phyloP scores from a whole-genome alignment of 176 grass and related monocot genomes.

The Aegilops longissima region DNA sequence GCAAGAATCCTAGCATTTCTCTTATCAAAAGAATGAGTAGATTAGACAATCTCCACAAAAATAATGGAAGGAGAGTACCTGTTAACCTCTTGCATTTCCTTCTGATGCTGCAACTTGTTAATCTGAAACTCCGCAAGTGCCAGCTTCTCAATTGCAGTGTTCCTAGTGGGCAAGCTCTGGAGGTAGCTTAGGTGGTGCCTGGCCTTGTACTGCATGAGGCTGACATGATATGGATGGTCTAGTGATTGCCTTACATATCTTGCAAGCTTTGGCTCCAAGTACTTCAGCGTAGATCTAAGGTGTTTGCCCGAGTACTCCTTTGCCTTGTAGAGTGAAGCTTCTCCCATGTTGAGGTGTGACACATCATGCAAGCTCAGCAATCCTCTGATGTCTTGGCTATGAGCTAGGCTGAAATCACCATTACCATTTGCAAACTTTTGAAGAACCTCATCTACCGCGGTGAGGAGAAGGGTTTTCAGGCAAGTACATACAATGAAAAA shows the following conservation, averaged over 20 bases:
- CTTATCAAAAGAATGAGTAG: background rate
- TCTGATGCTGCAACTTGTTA: constrained; percentile 50
- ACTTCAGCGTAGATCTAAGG: constrained; percentile 11
- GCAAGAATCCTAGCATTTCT: background rate
- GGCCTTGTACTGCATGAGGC: constrained; percentile 50
- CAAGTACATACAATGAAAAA: background rate
- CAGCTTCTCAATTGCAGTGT: constrained; percentile 35
- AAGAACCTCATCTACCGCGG: constrained; percentile 31
- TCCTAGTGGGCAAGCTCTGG: background rate
- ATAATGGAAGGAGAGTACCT: constrained; percentile 5
- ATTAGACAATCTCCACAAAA: background rate
- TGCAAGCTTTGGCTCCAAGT: constrained; percentile 27
- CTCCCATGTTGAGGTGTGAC: constrained; percentile 54
- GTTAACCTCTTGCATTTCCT: constrained; percentile 43
- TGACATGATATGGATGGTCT: constrained; percentile 63
- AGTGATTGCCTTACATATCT: constrained; percentile 41
- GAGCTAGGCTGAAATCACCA: constrained; percentile 31
- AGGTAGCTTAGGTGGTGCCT: constrained; percentile 48
- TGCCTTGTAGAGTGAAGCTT: constrained; percentile 44
- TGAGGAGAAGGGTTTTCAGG: background rate
- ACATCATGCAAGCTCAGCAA: constrained; percentile 56
- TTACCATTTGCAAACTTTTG: background rate
- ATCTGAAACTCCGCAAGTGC: constrained; percentile 45
- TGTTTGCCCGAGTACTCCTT: constrained; percentile 49
- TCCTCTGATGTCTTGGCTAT: constrained; percentile 36